phyloP scores from a whole-genome alignment of 805 yeast genomes.

The Candida vartiovaarae region DNA sequence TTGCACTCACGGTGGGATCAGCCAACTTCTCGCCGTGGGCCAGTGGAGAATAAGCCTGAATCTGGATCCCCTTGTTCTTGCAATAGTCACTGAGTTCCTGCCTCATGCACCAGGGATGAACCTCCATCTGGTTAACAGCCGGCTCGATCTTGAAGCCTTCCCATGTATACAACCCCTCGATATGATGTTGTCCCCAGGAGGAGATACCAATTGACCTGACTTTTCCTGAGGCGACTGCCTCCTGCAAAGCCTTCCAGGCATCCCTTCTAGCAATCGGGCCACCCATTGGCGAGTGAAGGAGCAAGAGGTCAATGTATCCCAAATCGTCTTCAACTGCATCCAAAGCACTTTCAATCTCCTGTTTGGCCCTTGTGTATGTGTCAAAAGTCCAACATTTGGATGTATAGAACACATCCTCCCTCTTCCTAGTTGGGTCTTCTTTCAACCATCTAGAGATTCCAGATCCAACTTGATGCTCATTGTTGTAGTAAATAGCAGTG shows the following conservation, averaged over 20 bases:
- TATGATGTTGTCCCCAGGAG: constrained; percentile 55
- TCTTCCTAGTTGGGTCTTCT: constrained; percentile 37
- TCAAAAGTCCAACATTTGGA: constrained; percentile 64
- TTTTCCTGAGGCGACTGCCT: constrained; percentile 52
- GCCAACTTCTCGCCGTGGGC: constrained; percentile 43
- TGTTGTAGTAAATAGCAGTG: constrained; percentile 60
- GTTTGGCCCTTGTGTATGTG: constrained; percentile 41
- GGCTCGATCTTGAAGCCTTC: constrained; percentile 49
- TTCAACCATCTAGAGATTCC: constrained; percentile 50
- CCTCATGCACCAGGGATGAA: constrained; percentile 44
- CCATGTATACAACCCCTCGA: constrained; percentile 61
- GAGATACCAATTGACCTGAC: constrained; percentile 74
- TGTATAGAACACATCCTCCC: constrained; percentile 53
- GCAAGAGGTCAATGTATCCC: constrained; percentile 64
- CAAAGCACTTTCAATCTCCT: constrained; percentile 52
- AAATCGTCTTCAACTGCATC: constrained; percentile 40
- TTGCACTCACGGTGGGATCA: constrained; percentile 35
- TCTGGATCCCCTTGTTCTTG: constrained; percentile 36
- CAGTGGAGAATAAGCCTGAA: constrained; percentile 62
- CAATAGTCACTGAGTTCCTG: constrained; percentile 37
- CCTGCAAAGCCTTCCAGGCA: constrained; percentile 73
- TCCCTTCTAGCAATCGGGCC: constrained; percentile 48
- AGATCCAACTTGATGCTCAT: constrained; percentile 53
- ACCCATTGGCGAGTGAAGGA: constrained; percentile 61
- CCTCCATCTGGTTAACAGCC: constrained; percentile 66